Evolutionary conservation across 179 eudicot species (phyloP), one percentile per base, ranked within the genome.

Genomic region (Vitellaria paradoxa): DNA sequence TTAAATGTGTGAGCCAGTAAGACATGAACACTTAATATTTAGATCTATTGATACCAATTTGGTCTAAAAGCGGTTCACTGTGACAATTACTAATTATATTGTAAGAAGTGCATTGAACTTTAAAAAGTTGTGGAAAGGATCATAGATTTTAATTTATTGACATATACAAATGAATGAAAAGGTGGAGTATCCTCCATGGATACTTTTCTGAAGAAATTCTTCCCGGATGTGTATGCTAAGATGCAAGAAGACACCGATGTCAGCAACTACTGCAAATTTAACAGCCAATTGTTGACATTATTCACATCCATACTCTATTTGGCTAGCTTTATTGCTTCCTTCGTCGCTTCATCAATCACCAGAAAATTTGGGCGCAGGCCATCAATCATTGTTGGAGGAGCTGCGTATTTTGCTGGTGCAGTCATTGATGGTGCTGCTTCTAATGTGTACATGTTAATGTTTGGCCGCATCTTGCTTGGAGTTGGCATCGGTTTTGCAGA

Each of bases 181-280:
- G 89, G 89, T 78, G 89, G 87, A 71, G 87, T 87, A 59, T 78
- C 86, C 18, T 84, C 89, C 2, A 87, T 87, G 89, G 86, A 70
- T 46, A 65, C 86, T 30, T 87, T 87, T 47, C 69, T 87, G 73
- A 76, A 78, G 79, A 86, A 80, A 68, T 86, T 87, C 72, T 87
- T 87, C 73, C 86, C 89, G 4, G 56, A 80, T 9, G 86, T 87
- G 65, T 82, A 77, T 64, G 69, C 17, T 0, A 84, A 68, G 56
- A 80, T 84, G 89, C 72, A 74, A 10, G 73, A 76, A 23, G 86
- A 80, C 62, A 75, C 70, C 46, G 47, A 78, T 40, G 66, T 72
- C 3, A 86, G 87, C 81, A 84, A 84, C 78, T 84, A 86, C 80
- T 86, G 89, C 77, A 80, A 72, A 80, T 86, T 86, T 55, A 87